phyloP scores from a whole-genome alignment of 352 stramenopile genomes.

The Pythium scleroteichum region DNA sequence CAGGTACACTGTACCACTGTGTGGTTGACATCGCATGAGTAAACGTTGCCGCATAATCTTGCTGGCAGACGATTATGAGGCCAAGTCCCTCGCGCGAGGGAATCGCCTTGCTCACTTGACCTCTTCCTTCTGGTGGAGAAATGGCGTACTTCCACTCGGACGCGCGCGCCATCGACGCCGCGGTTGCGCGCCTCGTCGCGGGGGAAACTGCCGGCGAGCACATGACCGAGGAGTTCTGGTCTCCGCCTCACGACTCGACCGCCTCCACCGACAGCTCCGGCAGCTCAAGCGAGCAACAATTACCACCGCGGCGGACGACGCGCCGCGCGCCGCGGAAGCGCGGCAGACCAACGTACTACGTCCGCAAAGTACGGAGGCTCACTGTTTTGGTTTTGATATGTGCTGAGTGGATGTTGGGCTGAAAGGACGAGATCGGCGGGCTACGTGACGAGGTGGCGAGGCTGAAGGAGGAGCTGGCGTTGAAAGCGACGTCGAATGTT shows the following conservation, averaged over 20 bases:
- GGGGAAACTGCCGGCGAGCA: not conserved
- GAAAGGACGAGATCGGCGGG: conserved; percentile 7
- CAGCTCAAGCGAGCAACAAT: not conserved
- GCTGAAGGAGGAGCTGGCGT: not conserved
- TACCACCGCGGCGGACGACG: not conserved
- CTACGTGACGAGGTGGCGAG: conserved; percentile 1
- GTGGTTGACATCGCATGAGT: too few relatives aligned
- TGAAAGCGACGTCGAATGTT: not conserved
- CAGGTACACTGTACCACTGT: too few relatives aligned
- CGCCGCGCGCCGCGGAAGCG: conserved; percentile 8
- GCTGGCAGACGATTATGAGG: too few relatives aligned
- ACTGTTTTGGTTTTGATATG: too few relatives aligned
- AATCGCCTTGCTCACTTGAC: too few relatives aligned
- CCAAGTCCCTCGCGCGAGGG: too few relatives aligned
- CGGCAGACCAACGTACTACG: conserved; percentile 17
- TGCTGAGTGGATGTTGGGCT: not conserved
- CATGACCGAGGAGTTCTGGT: not conserved
- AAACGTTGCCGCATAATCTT: too few relatives aligned
- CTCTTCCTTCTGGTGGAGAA: too few relatives aligned
- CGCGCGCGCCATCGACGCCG: not conserved
- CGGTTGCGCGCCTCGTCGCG: not conserved
- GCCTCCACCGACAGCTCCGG: not conserved
- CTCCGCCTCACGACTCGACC: not conserved
- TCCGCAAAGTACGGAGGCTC: conserved; percentile 7
- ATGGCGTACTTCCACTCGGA: too few relatives aligned